phyloP scores from a whole-genome alignment of 768 basidiomycete species.

The Lactarius pseudohatsudake region DNA sequence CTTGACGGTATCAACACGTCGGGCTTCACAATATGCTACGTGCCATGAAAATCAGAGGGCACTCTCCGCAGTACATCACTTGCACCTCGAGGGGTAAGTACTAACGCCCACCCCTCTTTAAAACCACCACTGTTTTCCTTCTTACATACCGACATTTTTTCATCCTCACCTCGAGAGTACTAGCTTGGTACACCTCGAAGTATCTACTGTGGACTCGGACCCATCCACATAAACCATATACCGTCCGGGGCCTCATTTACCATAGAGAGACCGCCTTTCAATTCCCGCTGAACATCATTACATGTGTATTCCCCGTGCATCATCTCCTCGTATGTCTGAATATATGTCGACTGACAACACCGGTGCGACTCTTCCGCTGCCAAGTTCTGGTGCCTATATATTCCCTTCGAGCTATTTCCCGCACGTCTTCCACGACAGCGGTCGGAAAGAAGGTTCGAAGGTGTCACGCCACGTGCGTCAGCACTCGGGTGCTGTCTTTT shows the following conservation, averaged over 20 bases:
- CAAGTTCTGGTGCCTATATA: not conserved
- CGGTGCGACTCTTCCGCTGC: not conserved
- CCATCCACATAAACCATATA: not conserved
- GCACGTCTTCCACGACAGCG: not conserved
- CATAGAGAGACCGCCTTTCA: not conserved
- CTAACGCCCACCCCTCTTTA: not conserved
- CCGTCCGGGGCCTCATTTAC: not conserved
- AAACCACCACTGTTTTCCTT: not conserved
- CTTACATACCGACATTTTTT: not conserved
- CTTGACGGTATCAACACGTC: not conserved
- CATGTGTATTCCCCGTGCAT: not conserved
- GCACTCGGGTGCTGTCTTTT: not conserved
- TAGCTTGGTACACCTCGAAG: not conserved
- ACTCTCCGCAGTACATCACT: not conserved
- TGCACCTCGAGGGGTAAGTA: not conserved
- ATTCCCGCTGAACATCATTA: not conserved
- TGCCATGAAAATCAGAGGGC: not conserved
- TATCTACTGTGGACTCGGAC: not conserved
- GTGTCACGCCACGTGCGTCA: not conserved
- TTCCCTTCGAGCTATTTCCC: not conserved
- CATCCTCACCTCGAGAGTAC: not conserved
- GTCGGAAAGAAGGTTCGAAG: not conserved
- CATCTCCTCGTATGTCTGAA: not conserved
- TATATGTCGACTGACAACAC: not conserved
- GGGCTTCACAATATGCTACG: not conserved